Percentiles rank a stretch among this genome's conserved stretches.
phyloP scores from a whole-genome alignment of 208 protist genomes.

The Acanthamoeba royreba region DNA sequence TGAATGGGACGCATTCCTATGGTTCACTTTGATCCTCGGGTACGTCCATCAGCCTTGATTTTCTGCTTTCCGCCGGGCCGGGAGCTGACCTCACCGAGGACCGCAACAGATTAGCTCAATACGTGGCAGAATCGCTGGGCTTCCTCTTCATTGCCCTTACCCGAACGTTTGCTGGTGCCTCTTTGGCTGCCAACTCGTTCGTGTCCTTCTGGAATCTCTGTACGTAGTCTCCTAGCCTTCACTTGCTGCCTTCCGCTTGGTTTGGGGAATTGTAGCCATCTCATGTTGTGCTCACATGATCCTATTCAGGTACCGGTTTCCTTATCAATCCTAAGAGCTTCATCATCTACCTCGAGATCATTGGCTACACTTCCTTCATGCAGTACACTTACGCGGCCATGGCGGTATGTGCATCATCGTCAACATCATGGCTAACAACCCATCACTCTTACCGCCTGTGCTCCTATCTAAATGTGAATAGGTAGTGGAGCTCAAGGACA shows the following conservation, averaged over 20 bases:
- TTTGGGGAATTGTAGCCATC: not conserved
- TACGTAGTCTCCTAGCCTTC: not conserved
- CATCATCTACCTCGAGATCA: conserved; percentile 3
- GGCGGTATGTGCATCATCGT: not conserved
- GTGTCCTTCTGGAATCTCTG: conserved; percentile 5
- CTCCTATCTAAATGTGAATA: not conserved
- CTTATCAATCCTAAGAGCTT: not conserved
- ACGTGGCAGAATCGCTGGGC: not conserved
- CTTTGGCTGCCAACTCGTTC: not conserved
- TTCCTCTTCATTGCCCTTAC: not conserved
- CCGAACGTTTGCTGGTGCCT: not conserved
- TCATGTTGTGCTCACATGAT: not conserved
- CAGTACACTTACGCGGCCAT: not conserved
- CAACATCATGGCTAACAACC: not conserved
- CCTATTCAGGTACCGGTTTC: not conserved
- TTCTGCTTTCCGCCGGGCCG: not conserved
- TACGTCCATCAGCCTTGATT: not conserved
- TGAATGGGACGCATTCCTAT: conserved; percentile 2
- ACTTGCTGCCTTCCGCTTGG: not conserved
- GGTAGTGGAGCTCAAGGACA: not conserved
- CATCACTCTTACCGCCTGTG: not conserved
- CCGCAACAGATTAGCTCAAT: not conserved
- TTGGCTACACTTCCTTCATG: not conserved
- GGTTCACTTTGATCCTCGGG: not conserved
- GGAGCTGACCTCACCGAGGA: too few relatives aligned